Evolutionary conservation across 2,329 filamentous ascomycete genomes (phyloP).

Genomic region (Cercospora sp.): DNA sequence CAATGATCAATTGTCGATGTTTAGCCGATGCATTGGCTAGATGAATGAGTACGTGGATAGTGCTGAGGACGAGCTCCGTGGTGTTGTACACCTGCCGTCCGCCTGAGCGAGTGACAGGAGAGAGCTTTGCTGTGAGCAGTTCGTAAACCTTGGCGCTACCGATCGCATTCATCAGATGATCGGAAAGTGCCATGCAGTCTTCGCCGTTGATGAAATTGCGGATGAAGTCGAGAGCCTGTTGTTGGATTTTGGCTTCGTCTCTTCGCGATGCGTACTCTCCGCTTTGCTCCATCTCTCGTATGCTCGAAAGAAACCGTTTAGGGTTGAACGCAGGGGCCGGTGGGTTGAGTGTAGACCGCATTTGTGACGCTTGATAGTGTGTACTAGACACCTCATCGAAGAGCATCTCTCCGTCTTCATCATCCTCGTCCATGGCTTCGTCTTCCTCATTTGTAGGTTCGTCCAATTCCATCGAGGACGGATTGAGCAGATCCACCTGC

Average conservation of each 20-base stretch:
- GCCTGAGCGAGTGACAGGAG: conserved; percentile 40
- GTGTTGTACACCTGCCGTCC: conserved; percentile 45
- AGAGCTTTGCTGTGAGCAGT: conserved; percentile 76
- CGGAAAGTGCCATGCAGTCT: conserved; percentile 70
- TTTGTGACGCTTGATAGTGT: conserved; percentile 39
- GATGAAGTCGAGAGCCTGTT: conserved; percentile 86
- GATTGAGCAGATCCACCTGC: conserved; percentile 61
- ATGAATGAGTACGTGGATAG: conserved; percentile 82
- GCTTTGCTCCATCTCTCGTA: conserved; percentile 58
- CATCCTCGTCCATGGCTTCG: conserved; percentile 34
- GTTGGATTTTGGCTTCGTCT: conserved; percentile 82
- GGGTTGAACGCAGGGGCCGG: conserved; percentile 30
- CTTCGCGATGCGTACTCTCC: conserved; percentile 65
- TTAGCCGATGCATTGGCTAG: conserved; percentile 77
- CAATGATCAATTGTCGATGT: conserved; percentile 74
- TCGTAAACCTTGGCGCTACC: conserved; percentile 77
- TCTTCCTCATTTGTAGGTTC: conserved; percentile 30
- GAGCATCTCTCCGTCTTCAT: conserved; percentile 49
- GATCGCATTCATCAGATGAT: conserved; percentile 74
- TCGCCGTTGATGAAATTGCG: conserved; percentile 79
- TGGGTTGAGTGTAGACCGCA: conserved; percentile 38
- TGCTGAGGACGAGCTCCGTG: conserved; percentile 70
- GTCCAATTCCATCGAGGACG: conserved; percentile 41
- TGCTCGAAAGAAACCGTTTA: conserved; percentile 33
- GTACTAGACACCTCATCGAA: conserved; percentile 42